Base-by-base conservation (phyloP, 1,284 basidiomycete genomes). In the Microbotryum intermedium region DNA sequence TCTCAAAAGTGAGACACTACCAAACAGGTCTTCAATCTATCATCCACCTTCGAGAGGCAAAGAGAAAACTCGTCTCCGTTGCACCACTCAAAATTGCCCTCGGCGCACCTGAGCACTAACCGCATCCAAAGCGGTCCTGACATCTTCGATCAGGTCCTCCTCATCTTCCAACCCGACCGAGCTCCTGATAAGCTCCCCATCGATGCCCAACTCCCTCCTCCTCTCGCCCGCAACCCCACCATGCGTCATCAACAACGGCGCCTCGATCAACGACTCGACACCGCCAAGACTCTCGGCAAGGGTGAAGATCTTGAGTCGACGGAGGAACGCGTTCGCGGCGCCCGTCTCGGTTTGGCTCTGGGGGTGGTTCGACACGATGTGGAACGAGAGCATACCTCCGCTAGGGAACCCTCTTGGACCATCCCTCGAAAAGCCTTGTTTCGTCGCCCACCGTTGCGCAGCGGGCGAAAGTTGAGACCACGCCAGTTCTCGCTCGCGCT, bases 261-360 rank as follows among this genome's bases (percentile, higher is more conserved):
- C 49, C 45, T 70, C 68, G 4, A 61, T 62, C 20, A 68, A 54
- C 10, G 49, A 53, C 80, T 97, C 93, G 18, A 95, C 89, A 0
- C 92, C 93, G 3, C 93, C 93, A 6, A 97, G 77, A 51, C 83
- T 86, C 79, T 95, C 92, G 3, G 93, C 93, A 20, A 97, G 80
- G 16, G 85, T 83, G 72, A 95, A 93, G 50, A 94, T 73, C 47
- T 82, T 75, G 39, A 85, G 79, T 2, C 81, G 74, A 0, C 81
- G 82, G 57, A 95, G 76, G 78, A 97, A 91, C 66, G 74, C 77
- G 60, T 85, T 81, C 10, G 87, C 60, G 30, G 56, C 23, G 3
- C 13, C 52, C n/a, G 54, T 51, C 29, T 46, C 25, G 10, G 42
- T 58, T 50, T 65, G 57, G 4, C 50, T 63, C n/a, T 51, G 49